Evolutionary conservation across 768 basidiomycete genomes (phyloP).

Genomic region (Phanerochaete sordida): DNA sequence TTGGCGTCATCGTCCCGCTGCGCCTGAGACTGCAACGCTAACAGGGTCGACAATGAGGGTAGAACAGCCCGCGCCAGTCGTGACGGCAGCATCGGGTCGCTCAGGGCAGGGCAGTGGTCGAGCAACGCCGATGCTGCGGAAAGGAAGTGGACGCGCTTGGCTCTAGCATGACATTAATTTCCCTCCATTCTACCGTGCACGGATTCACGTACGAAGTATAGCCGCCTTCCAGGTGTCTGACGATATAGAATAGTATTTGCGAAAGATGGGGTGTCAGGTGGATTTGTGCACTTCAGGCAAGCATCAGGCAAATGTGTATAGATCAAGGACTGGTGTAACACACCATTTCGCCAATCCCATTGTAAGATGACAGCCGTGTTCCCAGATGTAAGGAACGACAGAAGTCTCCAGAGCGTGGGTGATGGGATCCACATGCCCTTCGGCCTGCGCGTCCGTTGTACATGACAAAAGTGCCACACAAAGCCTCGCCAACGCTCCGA

Average conservation of each 20-base stretch:
- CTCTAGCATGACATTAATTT: conserved; percentile 4
- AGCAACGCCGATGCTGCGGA: conserved; percentile 42
- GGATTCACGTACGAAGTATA: conserved; percentile 40
- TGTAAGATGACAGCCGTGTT: conserved; percentile 49
- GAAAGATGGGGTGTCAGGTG: conserved; percentile 54
- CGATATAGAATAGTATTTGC: conserved; percentile 49
- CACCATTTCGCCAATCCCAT: conserved; percentile 48
- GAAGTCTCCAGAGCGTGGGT: conserved; percentile 53
- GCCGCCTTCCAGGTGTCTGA: conserved; percentile 60
- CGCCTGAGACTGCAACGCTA: conserved; percentile 36
- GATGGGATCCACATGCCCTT: conserved; percentile 46
- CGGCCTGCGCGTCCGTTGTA: conserved; percentile 42
- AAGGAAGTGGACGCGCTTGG: conserved; percentile 36
- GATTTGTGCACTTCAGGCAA: conserved; percentile 40
- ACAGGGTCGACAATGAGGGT: conserved; percentile 43
- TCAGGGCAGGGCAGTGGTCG: conserved; percentile 38
- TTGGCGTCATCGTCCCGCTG: conserved; percentile 10
- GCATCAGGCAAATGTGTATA: neutral
- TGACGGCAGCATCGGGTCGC: conserved; percentile 44
- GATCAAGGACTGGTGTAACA: conserved; percentile 11
- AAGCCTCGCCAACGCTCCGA: conserved; percentile 60
- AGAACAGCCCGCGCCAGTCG: conserved; percentile 56
- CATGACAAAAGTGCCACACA: conserved; percentile 44
- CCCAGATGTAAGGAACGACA: conserved; percentile 48
- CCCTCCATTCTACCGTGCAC: neutral